Conservation (phyloP, 768 basidiomycete genomes). For the Lentinula sp. region DNA sequence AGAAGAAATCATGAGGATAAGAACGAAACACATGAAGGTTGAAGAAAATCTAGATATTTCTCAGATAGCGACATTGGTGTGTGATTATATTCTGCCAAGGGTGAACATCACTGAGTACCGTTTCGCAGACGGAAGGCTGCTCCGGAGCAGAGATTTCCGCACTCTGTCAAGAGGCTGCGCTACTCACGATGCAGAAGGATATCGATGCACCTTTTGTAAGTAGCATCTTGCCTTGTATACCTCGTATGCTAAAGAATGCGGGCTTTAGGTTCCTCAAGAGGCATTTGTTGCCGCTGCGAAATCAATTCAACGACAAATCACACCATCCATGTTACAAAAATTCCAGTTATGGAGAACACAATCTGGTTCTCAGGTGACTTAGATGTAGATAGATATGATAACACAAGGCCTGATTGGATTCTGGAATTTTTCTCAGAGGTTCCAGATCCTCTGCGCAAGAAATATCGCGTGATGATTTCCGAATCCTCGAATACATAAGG, state of each 20-base stretch:
- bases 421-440: neutral
- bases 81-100: conserved; percentile 11
- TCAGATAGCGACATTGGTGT: conserved; percentile 65
- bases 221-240: conserved; percentile 5
- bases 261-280: conserved; percentile 58
- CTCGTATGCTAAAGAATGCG: neutral
- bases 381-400: neutral
- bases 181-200: conserved; percentile 86
- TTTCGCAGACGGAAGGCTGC: conserved; percentile 79
- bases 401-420: neutral
- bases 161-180: conserved; percentile 93
- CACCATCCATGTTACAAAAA: conserved; percentile 64
- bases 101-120: conserved; percentile 1
- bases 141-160: conserved; percentile 92
- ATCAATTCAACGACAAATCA: conserved; percentile 76
- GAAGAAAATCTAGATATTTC: conserved; percentile 61
- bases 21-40: conserved; percentile 74
- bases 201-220: conserved; percentile 73
- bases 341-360: conserved; percentile 60
- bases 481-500: neutral
- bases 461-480: neutral
- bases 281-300: conserved; percentile 74
- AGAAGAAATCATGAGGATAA: conserved; percentile 80
- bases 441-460: neutral
- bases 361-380: conserved; percentile 3